Evolutionary conservation across 306 rosid species (phyloP).

Genomic region (Begonia fuchsioides): DNA sequence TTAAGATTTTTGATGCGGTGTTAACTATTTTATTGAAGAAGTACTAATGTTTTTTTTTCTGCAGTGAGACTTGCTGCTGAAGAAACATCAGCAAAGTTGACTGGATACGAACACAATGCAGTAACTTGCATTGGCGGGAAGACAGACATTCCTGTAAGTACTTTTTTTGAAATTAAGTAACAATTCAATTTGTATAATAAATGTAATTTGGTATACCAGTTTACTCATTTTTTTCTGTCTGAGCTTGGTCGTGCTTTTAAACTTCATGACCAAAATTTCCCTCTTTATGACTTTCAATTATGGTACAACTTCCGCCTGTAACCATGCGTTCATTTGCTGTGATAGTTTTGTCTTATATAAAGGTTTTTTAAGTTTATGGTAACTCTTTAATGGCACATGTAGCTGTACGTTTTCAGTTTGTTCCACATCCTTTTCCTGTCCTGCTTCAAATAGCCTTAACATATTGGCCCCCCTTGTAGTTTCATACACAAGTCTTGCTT

Average conservation of each 20-base stretch:
- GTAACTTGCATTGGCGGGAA: conserved; percentile 93
- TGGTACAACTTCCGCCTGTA: not conserved
- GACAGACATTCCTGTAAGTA: conserved; percentile 74
- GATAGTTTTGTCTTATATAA: conserved; percentile 4
- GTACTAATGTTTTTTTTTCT: conserved; percentile 8
- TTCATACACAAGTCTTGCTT: conserved; percentile 9
- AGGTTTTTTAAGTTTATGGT: not conserved
- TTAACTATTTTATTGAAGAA: not conserved
- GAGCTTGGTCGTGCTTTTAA: too few relatives aligned
- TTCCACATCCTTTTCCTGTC: conserved; percentile 15
- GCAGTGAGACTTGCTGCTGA: conserved; percentile 96
- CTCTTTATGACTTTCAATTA: not conserved
- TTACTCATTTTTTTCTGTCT: too few relatives aligned
- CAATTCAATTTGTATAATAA: not conserved
- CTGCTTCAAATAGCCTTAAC: conserved; percentile 15
- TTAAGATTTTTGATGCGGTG: not conserved
- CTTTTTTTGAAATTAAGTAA: not conserved
- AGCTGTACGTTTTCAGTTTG: conserved; percentile 7
- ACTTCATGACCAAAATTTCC: too few relatives aligned
- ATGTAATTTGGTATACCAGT: too few relatives aligned
- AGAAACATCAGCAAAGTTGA: conserved; percentile 50
- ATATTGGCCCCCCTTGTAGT: conserved; percentile 12
- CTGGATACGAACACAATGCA: conserved; percentile 80
- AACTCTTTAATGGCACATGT: conserved; percentile 6
- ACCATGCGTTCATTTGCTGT: not conserved